Evolutionary conservation across 2,329 filamentous ascomycete species (phyloP).

Genomic region (Volutella citrinella): DNA sequence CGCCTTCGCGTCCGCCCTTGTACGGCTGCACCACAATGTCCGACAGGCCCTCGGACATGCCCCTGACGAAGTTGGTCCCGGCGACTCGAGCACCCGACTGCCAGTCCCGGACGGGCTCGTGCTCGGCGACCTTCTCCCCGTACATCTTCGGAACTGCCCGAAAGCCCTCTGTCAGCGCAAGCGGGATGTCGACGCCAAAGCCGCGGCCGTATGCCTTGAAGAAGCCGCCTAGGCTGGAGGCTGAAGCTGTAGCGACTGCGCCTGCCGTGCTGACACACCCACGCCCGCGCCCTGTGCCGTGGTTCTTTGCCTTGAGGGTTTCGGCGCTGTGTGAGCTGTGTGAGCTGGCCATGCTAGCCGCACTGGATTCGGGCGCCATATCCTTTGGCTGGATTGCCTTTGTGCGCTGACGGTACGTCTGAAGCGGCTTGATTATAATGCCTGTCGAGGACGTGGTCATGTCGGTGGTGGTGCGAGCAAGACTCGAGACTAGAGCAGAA

Average conservation of each 20-base stretch:
- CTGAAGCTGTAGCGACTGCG: constrained; percentile 12
- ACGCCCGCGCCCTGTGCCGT: background rate
- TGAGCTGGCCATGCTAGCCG: constrained; percentile 1
- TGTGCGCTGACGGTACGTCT: constrained; percentile 11
- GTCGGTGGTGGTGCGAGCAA: constrained; percentile 7
- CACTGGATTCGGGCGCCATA: background rate
- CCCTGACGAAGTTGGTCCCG: constrained; percentile 11
- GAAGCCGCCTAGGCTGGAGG: constrained; percentile 9
- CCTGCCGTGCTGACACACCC: constrained; percentile 4
- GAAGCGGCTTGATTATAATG: constrained; percentile 12
- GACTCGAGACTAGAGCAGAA: constrained; percentile 7
- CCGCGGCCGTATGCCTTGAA: constrained; percentile 16
- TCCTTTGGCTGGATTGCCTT: background rate
- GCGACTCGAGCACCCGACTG: constrained; percentile 9
- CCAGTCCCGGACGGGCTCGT: constrained; percentile 13
- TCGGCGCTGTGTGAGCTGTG: background rate
- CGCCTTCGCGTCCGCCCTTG: constrained; percentile 11
- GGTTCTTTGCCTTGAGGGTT: background rate
- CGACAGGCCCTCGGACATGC: constrained; percentile 9
- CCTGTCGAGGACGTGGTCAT: constrained; percentile 12
- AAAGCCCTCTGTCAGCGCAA: constrained; percentile 18
- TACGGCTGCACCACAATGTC: constrained; percentile 12
- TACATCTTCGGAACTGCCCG: constrained; percentile 15
- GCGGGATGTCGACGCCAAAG: constrained; percentile 9
- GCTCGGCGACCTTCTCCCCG: constrained; percentile 10